These are phyloP conservation scores for Oidiodendron maius DNA, from an alignment of 495 filamentous ascomycete genomes.

Conservation along the genomic window DNA sequence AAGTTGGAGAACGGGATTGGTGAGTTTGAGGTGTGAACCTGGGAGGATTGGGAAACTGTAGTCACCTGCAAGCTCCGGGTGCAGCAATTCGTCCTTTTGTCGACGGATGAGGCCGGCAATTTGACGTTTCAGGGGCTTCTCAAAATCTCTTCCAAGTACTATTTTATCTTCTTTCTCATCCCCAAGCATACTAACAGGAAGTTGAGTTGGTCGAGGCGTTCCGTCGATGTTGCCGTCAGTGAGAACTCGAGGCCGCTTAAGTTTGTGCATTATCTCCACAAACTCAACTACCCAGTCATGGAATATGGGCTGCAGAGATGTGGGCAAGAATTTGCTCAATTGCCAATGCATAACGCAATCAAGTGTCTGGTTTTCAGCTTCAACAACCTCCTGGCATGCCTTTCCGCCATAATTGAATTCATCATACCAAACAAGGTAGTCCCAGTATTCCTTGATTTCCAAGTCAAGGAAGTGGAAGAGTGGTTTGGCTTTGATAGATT, in stretches of 20 bases:
- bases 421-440: conserved; percentile 99
- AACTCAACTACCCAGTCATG: conserved; percentile 92
- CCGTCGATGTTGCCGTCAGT: conserved; percentile 38
- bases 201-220: conserved; percentile 75
- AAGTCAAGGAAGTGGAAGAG: conserved; percentile 97
- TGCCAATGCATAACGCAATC: conserved; percentile 99
- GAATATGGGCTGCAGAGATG: conserved; percentile 76
- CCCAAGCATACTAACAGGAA: conserved; percentile 55
- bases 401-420: conserved; percentile 98
- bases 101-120: conserved; percentile 71
- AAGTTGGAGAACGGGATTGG: conserved; percentile 81
- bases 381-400: conserved; percentile 76
- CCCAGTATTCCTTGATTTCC: conserved; percentile 98
- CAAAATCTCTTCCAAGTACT: conserved; percentile 70
- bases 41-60: conserved; percentile 83
- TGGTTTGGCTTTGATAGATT: conserved; percentile 90
- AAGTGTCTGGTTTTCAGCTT: conserved; percentile 75
- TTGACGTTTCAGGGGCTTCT: conserved; percentile 85
- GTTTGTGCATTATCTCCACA: conserved; percentile 84
- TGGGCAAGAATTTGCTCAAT: conserved; percentile 79
- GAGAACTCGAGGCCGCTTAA: conserved; percentile 59
- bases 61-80: conserved; percentile 80
- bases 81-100: conserved; percentile 83
- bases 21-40: conserved; percentile 59
- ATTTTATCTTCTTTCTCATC: conserved; percentile 51